Evolutionary conservation across 225 moss, liverwort and hornwort species (phyloP), one percentile per base, ranked within the genome.

Genomic region (Sphagnum contortum): DNA sequence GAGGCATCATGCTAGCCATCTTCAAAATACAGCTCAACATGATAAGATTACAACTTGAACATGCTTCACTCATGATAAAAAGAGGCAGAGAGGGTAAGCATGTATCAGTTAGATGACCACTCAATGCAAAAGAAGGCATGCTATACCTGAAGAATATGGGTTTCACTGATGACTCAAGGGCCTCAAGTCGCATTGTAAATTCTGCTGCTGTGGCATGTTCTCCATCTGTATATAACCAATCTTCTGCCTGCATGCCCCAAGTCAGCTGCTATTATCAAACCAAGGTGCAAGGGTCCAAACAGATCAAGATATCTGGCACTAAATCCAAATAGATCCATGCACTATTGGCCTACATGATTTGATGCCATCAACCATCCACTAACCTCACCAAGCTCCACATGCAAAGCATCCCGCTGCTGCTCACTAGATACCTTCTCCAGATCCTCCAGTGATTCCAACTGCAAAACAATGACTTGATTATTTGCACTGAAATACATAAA

Each of bases 191-290:
- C 66, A 57, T 78, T 71, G 82, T 73, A 50, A 93, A 98, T 67
- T 98, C 89, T 57, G 83, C 70, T 48, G 82, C 90, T 71, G 67
- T 78, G 53, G 84, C 89, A 55, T 91, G 69, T 74, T 93, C 98
- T 68, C 91, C 96, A 66, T 98, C 98, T 80, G 83, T 88, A 76
- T 98, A 98, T 67, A 98, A 72, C 98, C 98, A 98, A 67, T 98
- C 98, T 82, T 98, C 93, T 72, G 81, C 93, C 96, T 98, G 76
- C 68, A 29, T 29, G 29, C 29, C 29, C 29, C 0, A 45, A 66
- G 13, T 9, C 2, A 59, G 11, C 9, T 29, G 8, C 45, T 12
- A 5, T 14, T 5, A 63, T 5, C 10, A 5, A 63, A 12, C 46
- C 63, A 14, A 11, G 8, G 47, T 11, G 44, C 44, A 14, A 6